Evolutionary conservation across 805 yeast species (phyloP).

Genomic region (Huiozyma naganishii): DNA sequence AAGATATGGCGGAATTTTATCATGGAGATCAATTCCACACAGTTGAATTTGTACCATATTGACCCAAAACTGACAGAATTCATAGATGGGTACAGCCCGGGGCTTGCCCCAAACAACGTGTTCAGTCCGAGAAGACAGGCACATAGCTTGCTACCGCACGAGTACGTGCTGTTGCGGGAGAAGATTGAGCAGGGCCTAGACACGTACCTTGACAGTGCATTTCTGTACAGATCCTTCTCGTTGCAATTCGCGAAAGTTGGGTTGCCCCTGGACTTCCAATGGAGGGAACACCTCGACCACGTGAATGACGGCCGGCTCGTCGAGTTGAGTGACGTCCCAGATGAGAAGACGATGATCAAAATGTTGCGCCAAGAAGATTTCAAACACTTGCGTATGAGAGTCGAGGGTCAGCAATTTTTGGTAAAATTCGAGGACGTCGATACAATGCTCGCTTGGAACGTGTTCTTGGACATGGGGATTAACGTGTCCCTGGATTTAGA

Average conservation of each 20-base stretch:
- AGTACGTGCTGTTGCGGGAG: conserved; percentile 1
- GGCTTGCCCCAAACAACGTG: not conserved
- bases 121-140: conserved; percentile 8
- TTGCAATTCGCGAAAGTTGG: conserved; percentile 80
- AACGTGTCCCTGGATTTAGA: conserved; percentile 70
- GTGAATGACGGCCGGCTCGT: not conserved
- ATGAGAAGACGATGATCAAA: conserved; percentile 1
- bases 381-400: conserved; percentile 56
- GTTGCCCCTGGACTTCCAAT: conserved; percentile 65
- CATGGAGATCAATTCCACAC: conserved; percentile 78
- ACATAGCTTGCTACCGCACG: conserved; percentile 13
- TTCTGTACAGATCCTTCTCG: conserved; percentile 52
- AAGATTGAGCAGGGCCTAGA: too few species aligned
- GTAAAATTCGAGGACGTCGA: conserved; percentile 50
- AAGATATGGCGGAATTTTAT: conserved; percentile 63
- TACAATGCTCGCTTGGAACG: conserved; percentile 70
- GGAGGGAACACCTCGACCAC: conserved; percentile 22
- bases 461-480: conserved; percentile 58
- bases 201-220: conserved; percentile 22
- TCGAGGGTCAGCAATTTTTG: conserved; percentile 74
- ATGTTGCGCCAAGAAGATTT: conserved; percentile 32
- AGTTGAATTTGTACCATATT: conserved; percentile 54
- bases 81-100: conserved; percentile 17
- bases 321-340: not conserved
- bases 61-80: conserved; percentile 26